Conservation (phyloP, 495 filamentous ascomycete genomes). For the Penicillium roqueforti region DNA sequence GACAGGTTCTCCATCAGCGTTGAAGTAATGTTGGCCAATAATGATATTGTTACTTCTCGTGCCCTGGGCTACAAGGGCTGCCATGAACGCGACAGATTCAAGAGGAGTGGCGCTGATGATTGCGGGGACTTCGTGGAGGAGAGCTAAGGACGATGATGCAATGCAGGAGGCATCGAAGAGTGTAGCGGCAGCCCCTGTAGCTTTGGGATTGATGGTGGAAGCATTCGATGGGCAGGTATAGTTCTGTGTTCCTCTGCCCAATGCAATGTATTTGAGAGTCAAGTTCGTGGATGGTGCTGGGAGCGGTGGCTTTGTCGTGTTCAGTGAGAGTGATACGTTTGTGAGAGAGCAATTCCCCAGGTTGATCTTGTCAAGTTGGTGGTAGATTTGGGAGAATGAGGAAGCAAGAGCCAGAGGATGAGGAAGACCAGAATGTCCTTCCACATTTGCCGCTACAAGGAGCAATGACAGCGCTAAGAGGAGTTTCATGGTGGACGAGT, state of each 20-base stretch:
- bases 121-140: slow-evolving; percentile 33
- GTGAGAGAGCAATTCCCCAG: slow-evolving; percentile 31
- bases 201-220: slow-evolving; percentile 24
- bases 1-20: slow-evolving; percentile 43
- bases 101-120: slow-evolving; percentile 38
- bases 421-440: slow-evolving; percentile 7
- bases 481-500: not conserved
- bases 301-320: slow-evolving; percentile 30
- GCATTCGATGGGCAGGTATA: slow-evolving; percentile 57
- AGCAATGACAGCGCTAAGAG: slow-evolving; percentile 1
- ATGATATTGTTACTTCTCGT: slow-evolving; percentile 32
- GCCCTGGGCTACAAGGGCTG: slow-evolving; percentile 18
- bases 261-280: slow-evolving; percentile 55
- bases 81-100: slow-evolving; percentile 30
- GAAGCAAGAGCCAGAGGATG: slow-evolving; percentile 17
- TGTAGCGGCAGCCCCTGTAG: slow-evolving; percentile 61
- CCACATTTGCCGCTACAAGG: not conserved
- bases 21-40: slow-evolving; percentile 67
- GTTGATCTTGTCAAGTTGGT: slow-evolving; percentile 19
- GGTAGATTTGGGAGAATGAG: slow-evolving; percentile 20
- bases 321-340: slow-evolving; percentile 18
- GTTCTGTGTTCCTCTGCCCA: slow-evolving; percentile 75
- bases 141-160: slow-evolving; percentile 24
- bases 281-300: slow-evolving; percentile 42
- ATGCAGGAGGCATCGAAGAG: slow-evolving; percentile 59